Evolutionary conservation across 805 yeast genomes (phyloP).

Genomic region (Candida saitoana): DNA sequence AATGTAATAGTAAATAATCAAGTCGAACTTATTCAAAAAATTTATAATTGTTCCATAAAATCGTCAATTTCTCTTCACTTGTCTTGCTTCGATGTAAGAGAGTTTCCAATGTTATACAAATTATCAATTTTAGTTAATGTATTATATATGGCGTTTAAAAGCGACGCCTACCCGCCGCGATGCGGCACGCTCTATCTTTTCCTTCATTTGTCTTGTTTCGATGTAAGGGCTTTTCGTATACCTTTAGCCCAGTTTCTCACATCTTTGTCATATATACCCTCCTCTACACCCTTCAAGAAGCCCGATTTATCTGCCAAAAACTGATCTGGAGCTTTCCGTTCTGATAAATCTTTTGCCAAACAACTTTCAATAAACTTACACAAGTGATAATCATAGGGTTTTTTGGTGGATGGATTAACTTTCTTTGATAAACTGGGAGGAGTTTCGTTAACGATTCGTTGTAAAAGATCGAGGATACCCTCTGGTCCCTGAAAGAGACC

Average conservation of each 20-base stretch:
- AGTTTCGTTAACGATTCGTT: conserved; percentile 88
- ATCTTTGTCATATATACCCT: conserved; percentile 32
- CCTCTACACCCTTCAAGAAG: conserved; percentile 28
- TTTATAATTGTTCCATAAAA: too few species aligned
- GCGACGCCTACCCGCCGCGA: too few species aligned
- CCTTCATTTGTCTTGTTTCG: background rate
- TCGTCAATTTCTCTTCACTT: too few species aligned
- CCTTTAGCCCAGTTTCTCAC: conserved; percentile 40
- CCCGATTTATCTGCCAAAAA: conserved; percentile 40
- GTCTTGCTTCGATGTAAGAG: conserved; percentile 1
- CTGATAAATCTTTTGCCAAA: conserved; percentile 61
- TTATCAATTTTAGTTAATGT: too few species aligned
- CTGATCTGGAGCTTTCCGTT: conserved; percentile 71
- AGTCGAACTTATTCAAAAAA: too few species aligned
- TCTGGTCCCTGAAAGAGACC: conserved; percentile 49
- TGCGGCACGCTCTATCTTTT: too few species aligned
- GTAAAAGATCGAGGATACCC: conserved; percentile 85
- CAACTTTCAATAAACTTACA: conserved; percentile 72
- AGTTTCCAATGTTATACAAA: too few species aligned
- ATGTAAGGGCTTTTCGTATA: conserved; percentile 21
- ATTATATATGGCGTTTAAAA: too few species aligned
- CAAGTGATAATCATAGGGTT: conserved; percentile 43
- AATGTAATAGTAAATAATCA: too few species aligned
- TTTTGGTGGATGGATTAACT: conserved; percentile 23
- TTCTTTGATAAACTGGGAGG: conserved; percentile 62